Conservation (phyloP, 2,329 filamentous ascomycete genomes). For the Chrysoporthe puriensis region DNA sequence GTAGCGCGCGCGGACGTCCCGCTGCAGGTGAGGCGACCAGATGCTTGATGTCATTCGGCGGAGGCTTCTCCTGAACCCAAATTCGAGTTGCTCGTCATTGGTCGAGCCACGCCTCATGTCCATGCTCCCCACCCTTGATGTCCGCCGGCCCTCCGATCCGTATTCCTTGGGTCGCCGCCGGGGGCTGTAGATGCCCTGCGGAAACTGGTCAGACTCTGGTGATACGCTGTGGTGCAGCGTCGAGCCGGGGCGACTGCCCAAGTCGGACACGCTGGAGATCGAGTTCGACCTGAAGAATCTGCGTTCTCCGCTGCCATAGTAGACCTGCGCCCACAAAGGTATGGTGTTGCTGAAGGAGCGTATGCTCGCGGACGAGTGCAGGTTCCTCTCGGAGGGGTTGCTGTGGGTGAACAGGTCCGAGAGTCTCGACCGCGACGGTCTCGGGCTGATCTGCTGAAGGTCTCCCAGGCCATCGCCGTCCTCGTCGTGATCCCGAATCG, state of each 20-base stretch:
- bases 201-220: slow-evolving; percentile 53
- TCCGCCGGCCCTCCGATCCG: slow-evolving; percentile 34
- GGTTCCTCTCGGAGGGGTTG: slow-evolving; percentile 51
- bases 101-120: slow-evolving; percentile 47
- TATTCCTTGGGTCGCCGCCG: slow-evolving; percentile 49
- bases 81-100: slow-evolving; percentile 32
- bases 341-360: slow-evolving; percentile 51
- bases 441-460: slow-evolving; percentile 55
- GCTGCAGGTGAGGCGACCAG: slow-evolving; percentile 74
- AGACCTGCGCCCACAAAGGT: slow-evolving; percentile 65
- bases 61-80: slow-evolving; percentile 37
- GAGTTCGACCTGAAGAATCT: slow-evolving; percentile 54
- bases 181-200: slow-evolving; percentile 49
- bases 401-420: slow-evolving; percentile 52
- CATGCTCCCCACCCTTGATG: slow-evolving; percentile 44
- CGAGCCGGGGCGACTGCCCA: slow-evolving; percentile 49
- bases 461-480: slow-evolving; percentile 67
- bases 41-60: slow-evolving; percentile 61
- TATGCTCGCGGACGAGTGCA: slow-evolving; percentile 53
- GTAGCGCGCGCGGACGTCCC: slow-evolving; percentile 61
- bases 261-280: slow-evolving; percentile 51
- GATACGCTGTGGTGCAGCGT: slow-evolving; percentile 49
- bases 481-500: slow-evolving; percentile 64
- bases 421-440: slow-evolving; percentile 59
- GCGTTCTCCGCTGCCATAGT: slow-evolving; percentile 70